Percentiles rank a stretch among this genome's conserved stretches.
phyloP scores from a whole-genome alignment of 2,329 filamentous ascomycete species.

The Dactylellina cionopaga region DNA sequence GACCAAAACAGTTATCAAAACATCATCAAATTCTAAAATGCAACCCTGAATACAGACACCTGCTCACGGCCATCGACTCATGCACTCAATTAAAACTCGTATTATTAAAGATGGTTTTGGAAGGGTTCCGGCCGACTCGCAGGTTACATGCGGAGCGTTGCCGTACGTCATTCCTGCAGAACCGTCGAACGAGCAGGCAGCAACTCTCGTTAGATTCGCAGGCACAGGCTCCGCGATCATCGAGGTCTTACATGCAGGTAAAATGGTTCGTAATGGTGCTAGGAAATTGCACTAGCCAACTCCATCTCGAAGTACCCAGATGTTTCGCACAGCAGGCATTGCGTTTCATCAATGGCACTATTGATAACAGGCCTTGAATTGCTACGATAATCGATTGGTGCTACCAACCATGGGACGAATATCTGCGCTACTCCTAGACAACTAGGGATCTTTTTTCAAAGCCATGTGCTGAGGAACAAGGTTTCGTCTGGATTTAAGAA shows the following conservation, averaged over 20 bases:
- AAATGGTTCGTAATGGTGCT: not conserved
- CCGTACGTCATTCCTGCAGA: slow-evolving; percentile 20
- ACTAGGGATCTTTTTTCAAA: not conserved
- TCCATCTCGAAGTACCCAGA: not conserved
- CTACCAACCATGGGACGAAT: not conserved
- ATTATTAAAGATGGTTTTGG: not conserved
- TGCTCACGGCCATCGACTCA: not conserved
- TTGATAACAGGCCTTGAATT: too few relatives aligned
- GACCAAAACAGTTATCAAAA: not conserved
- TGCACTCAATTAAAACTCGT: not conserved
- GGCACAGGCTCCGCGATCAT: not conserved
- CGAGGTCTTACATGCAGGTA: not conserved
- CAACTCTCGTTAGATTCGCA: not conserved
- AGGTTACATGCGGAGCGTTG: slow-evolving; percentile 11
- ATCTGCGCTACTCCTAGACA: not conserved
- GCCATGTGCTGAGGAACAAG: not conserved
- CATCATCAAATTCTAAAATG: not conserved
- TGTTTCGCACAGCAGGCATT: too few relatives aligned
- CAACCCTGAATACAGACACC: slow-evolving; percentile 9
- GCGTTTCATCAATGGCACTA: too few relatives aligned
- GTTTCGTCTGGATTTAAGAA: slow-evolving; percentile 10
- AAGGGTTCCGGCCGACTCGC: not conserved
- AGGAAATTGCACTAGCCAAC: not conserved
- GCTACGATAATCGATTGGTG: not conserved
- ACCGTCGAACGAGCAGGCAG: not conserved